Evolutionary conservation across 1,284 basidiomycete species (phyloP), one percentile per base, ranked within the genome.

Genomic region (Mrakiaceae sp.): DNA sequence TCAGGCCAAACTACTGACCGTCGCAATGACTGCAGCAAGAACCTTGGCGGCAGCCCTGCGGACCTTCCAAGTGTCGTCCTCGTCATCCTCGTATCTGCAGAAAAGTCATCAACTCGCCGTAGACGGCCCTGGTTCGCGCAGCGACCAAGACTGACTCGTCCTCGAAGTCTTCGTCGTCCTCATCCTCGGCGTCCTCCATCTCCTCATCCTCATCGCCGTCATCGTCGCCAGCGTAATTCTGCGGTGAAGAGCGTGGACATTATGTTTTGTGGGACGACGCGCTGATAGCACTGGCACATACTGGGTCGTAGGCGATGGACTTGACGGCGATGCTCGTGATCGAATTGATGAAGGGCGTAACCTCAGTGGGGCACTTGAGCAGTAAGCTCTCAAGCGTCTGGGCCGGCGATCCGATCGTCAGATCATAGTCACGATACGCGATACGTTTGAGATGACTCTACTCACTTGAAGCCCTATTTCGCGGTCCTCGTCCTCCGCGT

Each of bases 21-120:
- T 95, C 12, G 83, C 84, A 68, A 98, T 87, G 58, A 96, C 81
- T 1, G 89, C 87, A 11, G 85, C 80, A 11, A 98, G 81, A 2
- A 98, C 80, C 74, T 97, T 97, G 40, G 92, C 92, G 4, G 96
- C 87, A 4, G 90, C 87, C 62, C 95, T 84, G 67, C 96, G 86
- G 67, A 97, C 92, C 78, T 97, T 98, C 84, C 97, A 98, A 0
- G 94, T 97, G n/a, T 90, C 88, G 73, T 98, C 96, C 73, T 98
- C 96, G 69, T 98, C 95, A 71, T 99, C 95, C 6, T 91, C 92
- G 74, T 97, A 97, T 69, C 88, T 91, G 68, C 3, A 65, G 64
- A 39, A 16, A 64, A 49, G 16, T 59, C 40, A 48, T 3, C 0
- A 11, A 27, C 27, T 27, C 27, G 27, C 27, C 27, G 27, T 27